Conservation (phyloP, 1,139 yeast species). For the Sugiyamaella grinbergsii region DNA sequence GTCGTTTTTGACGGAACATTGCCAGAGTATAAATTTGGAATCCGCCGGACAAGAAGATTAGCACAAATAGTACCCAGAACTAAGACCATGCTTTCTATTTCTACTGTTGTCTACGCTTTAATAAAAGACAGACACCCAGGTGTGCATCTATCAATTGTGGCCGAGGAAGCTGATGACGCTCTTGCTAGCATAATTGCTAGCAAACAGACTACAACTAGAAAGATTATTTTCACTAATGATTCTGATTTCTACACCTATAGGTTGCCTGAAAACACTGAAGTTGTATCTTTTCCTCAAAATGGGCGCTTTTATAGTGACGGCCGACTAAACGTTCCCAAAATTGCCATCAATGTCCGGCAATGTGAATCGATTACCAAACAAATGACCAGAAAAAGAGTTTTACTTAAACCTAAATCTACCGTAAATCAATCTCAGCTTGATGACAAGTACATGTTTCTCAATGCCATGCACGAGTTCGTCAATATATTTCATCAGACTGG, state of each 20-base stretch:
- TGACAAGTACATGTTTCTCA: neutral
- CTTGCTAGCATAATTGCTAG: constrained; percentile 18
- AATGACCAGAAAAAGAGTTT: neutral
- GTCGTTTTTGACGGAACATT: constrained; percentile 14
- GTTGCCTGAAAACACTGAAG: constrained; percentile 12
- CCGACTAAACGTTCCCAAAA: neutral
- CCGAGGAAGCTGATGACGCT: constrained; percentile 29
- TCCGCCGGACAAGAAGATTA: constrained; percentile 8
- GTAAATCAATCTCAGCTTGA: constrained; percentile 4
- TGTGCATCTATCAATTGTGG: constrained; percentile 18
- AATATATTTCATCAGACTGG: constrained; percentile 19
- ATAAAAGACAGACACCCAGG: constrained; percentile 15
- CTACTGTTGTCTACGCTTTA: constrained; percentile 18
- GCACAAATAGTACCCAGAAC: neutral
- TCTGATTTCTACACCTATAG: constrained; percentile 27
- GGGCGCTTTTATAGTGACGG: neutral
- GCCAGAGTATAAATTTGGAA: constrained; percentile 11
- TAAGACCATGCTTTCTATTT: constrained; percentile 6
- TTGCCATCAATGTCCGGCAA: neutral
- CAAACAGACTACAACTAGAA: neutral
- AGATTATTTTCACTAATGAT: constrained; percentile 23
- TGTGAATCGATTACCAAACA: neutral
- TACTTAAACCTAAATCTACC: neutral
- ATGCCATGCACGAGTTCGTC: constrained; percentile 22
- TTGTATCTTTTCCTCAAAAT: constrained; percentile 5